phyloP scores from a whole-genome alignment of 768 basidiomycete genomes.

The Lepiota brunneoincarnata region DNA sequence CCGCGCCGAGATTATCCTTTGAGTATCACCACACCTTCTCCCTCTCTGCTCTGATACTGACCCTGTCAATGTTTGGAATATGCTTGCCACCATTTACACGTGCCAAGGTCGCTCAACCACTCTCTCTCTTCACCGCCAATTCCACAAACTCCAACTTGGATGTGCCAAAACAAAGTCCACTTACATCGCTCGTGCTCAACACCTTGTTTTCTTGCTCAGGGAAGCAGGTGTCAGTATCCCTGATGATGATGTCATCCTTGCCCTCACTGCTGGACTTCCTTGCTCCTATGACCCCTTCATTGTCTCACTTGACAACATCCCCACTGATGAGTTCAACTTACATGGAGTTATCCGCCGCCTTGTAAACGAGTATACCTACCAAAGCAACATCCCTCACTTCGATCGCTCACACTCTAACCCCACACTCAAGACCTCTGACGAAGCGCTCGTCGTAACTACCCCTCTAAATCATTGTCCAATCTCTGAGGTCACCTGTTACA shows the following conservation, averaged over 20 bases:
- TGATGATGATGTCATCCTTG: not conserved
- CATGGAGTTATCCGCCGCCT: not conserved
- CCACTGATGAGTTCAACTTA: not conserved
- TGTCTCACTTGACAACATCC: conserved; percentile 1
- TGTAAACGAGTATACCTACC: not conserved
- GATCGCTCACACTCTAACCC: too few species aligned
- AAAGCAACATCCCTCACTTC: too few species aligned
- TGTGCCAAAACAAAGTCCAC: not conserved
- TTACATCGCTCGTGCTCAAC: not conserved
- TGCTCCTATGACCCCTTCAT: conserved; percentile 7
- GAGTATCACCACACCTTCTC: not conserved
- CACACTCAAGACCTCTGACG: too few species aligned
- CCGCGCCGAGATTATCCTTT: not conserved
- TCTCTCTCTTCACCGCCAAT: not conserved
- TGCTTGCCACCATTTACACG: not conserved
- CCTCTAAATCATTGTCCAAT: too few species aligned
- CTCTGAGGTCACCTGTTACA: too few species aligned
- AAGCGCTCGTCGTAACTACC: too few species aligned
- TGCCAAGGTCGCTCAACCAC: not conserved
- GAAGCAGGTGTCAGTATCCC: not conserved
- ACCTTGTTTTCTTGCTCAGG: not conserved
- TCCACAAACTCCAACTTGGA: not conserved
- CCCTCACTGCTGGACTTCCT: conserved; percentile 1
- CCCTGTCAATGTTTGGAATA: not conserved
- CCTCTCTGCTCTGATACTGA: not conserved